Conservation (phyloP, 1,284 basidiomycete species). For the Apiotrichum brassicae region DNA sequence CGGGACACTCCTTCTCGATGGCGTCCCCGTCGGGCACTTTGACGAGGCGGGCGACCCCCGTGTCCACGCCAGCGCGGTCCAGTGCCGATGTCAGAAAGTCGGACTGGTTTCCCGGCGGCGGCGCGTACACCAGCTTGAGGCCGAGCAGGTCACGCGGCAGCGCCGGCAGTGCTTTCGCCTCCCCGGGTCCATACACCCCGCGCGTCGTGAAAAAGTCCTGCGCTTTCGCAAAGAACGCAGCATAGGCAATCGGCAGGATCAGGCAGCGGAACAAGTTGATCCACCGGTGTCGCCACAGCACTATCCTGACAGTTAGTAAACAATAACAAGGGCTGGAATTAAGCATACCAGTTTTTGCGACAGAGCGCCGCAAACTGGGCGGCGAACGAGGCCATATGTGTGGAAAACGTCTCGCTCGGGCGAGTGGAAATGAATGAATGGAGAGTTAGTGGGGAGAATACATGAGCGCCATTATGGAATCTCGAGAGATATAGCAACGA, state of each 20-base stretch:
- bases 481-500: too few species aligned
- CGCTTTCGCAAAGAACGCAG: constrained; percentile 41
- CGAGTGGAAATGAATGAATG: too few species aligned
- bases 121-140: constrained; percentile 49
- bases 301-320: constrained; percentile 12
- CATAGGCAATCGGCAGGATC: constrained; percentile 62
- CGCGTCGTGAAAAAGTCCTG: constrained; percentile 6
- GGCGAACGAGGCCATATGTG: too few species aligned
- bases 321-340: background rate
- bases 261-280: constrained; percentile 63
- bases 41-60: constrained; percentile 26
- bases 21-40: constrained; percentile 49
- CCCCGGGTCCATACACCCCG: constrained; percentile 52
- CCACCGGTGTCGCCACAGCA: constrained; percentile 39
- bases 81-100: constrained; percentile 54
- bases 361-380: constrained; percentile 57
- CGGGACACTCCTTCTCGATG: constrained; percentile 58
- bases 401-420: too few species aligned
- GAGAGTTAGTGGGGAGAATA: too few species aligned
- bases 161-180: constrained; percentile 52
- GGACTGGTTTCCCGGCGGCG: background rate
- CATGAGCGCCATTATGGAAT: too few species aligned
- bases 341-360: constrained; percentile 64
- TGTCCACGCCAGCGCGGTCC: too few species aligned
- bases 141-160: constrained; percentile 54